Evolutionary conservation across 139 green algal genomes (phyloP), one percentile per base, ranked within the genome.

Genomic region (Bryopsis sp.): DNA sequence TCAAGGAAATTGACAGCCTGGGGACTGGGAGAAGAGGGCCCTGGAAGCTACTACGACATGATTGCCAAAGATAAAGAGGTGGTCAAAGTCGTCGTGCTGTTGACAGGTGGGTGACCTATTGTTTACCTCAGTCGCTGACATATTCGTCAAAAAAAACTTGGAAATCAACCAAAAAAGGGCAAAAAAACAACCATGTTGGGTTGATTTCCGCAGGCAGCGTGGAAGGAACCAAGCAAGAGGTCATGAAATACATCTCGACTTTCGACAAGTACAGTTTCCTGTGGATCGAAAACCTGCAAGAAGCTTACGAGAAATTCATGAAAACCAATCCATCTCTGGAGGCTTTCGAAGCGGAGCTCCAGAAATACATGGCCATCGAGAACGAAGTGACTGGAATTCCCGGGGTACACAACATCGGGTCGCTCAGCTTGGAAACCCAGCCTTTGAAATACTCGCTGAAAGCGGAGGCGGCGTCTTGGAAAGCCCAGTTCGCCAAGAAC

Each of bases 401-500:
- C 2, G 54, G 74, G 11, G 76, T 92, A 71, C 86, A 96, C 75
- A 90, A 90, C 81, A 91, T 96, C 37, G 91, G 90, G 36, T 80
- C 85, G 2, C 74, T 97, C 29, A 84, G 75, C 2, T 73, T 96
- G 24, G 88, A 94, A 74, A 93, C 86, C 0, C 69, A 85, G 73
- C 89, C 90, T 2, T 81, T 97, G 28, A 96, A 96, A 78, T 80
- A 80, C 67, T 84, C 77, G 1, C 77, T 96, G 24, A 90, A 89
- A 75, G 68, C 73, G 8, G 91, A 96, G 79, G 88, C 90, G 0
- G 85, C 82, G 7, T 81, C 77, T 36, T 97, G 91, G 91, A 97
- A 97, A 85, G 81, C 84, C 19, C 84, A 92, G 76, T 97, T 95
- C 76, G 86, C 90, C 11, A 82, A 89, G 62, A 95, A 95, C 79